A percentile compares a stretch with the other conserved stretches of the same genome.
Evolutionary conservation across 345 rosid species (phyloP).

Genomic region (Melaleuca quinquenervia): DNA sequence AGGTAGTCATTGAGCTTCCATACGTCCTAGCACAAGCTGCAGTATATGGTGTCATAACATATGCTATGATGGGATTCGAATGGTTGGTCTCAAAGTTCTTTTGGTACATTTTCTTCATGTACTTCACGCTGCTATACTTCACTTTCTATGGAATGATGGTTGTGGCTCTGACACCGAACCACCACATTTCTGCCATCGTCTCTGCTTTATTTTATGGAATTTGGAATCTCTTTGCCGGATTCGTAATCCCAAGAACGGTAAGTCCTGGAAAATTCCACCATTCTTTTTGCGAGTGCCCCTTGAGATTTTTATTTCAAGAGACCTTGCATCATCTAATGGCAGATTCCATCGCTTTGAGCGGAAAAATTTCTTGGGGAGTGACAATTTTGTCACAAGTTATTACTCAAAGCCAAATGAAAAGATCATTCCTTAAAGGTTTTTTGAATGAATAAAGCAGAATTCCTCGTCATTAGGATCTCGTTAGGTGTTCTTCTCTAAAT

Average conservation of each 20-base stretch:
- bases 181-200: constrained; percentile 21
- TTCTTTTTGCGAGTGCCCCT: not conserved
- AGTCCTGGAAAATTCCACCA: not conserved
- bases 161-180: constrained; percentile 26
- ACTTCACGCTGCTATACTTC: constrained; percentile 32
- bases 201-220: constrained; percentile 17
- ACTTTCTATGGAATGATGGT: constrained; percentile 39
- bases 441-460: not conserved
- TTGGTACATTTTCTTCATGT: constrained; percentile 25
- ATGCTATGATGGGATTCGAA: constrained; percentile 28
- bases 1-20: constrained; percentile 35
- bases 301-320: not conserved
- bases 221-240: constrained; percentile 35
- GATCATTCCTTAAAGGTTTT: not conserved
- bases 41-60: constrained; percentile 15
- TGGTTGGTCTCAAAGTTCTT: constrained; percentile 11
- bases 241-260: constrained; percentile 22
- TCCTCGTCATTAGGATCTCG: not conserved
- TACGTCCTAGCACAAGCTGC: constrained; percentile 20
- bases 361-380: not conserved
- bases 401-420: not conserved
- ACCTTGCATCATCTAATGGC: not conserved
- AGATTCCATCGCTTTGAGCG: not conserved
- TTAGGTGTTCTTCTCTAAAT: not conserved
- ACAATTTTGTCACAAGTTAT: not conserved